phyloP scores from a whole-genome alignment of 805 yeast species.

The Saccharomycopsis schoenii region DNA sequence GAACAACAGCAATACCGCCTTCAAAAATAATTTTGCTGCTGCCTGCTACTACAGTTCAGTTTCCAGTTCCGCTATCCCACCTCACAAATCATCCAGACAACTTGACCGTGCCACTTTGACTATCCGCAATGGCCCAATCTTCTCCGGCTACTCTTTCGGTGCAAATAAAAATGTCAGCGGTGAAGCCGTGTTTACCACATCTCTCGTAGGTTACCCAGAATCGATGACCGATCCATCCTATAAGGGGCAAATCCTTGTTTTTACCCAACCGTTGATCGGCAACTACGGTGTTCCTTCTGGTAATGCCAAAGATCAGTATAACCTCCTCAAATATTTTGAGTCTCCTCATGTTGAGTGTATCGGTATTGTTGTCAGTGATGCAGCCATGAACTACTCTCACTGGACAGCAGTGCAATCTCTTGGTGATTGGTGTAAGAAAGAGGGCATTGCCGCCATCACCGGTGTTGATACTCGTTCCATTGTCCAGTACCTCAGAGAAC shows the following conservation, averaged over 20 bases:
- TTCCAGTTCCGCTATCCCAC: not conserved
- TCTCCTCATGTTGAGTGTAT: constrained; percentile 85
- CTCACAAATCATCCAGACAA: constrained; percentile 5
- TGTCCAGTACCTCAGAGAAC: constrained; percentile 87
- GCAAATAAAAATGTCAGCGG: constrained; percentile 89
- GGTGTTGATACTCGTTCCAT: constrained; percentile 97
- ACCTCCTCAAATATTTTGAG: constrained; percentile 83
- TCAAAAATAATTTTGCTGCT: not conserved
- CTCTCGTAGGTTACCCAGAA: constrained; percentile 97
- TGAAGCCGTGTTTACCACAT: constrained; percentile 96
- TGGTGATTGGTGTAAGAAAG: constrained; percentile 92
- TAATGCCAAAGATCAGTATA: constrained; percentile 68
- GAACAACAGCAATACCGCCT: not conserved
- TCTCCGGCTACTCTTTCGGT: constrained; percentile 91
- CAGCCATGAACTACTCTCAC: constrained; percentile 92
- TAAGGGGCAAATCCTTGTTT: constrained; percentile 91
- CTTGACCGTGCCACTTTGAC: constrained; percentile 83
- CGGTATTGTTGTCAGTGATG: constrained; percentile 94
- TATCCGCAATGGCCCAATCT: constrained; percentile 86
- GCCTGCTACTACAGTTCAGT: not conserved
- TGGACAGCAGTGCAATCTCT: constrained; percentile 98
- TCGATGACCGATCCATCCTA: constrained; percentile 99
- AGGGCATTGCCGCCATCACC: constrained; percentile 91
- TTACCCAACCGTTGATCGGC: constrained; percentile 96
- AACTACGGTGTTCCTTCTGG: constrained; percentile 97